A percentile compares a stretch with the other conserved stretches of the same genome.
phyloP scores from a whole-genome alignment of 768 basidiomycete species.

The Lentinula sp. region DNA sequence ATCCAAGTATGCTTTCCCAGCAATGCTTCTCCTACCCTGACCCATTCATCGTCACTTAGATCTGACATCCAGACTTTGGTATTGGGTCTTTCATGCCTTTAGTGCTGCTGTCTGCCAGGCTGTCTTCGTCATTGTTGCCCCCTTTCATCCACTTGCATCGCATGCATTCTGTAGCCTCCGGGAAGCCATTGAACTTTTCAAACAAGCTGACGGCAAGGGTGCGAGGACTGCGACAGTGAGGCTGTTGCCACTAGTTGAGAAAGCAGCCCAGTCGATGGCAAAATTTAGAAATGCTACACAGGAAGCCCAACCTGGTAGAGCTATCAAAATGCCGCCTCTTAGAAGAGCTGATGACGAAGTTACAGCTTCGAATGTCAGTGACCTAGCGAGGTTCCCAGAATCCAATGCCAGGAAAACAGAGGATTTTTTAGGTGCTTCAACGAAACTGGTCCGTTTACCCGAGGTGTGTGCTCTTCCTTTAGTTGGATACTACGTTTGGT shows the following conservation, averaged over 20 bases:
- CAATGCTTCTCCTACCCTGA: neutral
- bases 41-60: neutral
- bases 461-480: neutral
- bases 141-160: conserved; percentile 15
- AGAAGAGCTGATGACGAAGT: neutral
- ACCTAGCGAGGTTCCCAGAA: conserved; percentile 9
- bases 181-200: conserved; percentile 15
- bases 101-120: conserved; percentile 17
- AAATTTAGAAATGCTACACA: conserved; percentile 4
- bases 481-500: neutral
- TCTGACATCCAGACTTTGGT: conserved; percentile 17
- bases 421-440: conserved; percentile 15
- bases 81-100: conserved; percentile 17
- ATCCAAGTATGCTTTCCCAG: conserved; percentile 11
- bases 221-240: conserved; percentile 14
- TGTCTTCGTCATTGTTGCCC: conserved; percentile 17
- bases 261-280: conserved; percentile 12
- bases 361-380: neutral
- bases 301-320: neutral
- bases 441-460: conserved; percentile 14
- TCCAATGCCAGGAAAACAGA: conserved; percentile 15
- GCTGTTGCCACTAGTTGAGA: conserved; percentile 9
- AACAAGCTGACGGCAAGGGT: conserved; percentile 12
- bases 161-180: conserved; percentile 15
- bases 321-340: neutral